phyloP scores from a whole-genome alignment of 2,329 filamentous ascomycete genomes.

The Neobulgaria alba region DNA sequence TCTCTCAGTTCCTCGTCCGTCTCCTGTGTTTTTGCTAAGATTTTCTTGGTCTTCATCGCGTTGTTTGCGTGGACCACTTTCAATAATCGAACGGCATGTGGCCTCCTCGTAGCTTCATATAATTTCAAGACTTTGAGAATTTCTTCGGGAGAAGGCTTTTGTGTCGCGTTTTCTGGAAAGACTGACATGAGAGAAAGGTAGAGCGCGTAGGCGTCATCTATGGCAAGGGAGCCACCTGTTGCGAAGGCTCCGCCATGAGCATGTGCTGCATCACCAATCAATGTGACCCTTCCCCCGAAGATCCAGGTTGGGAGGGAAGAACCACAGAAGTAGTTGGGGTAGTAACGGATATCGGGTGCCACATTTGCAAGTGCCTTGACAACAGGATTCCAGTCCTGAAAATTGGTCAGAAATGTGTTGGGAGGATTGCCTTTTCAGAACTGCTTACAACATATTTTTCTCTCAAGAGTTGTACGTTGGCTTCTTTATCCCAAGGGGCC shows the following conservation, averaged over 20 bases:
- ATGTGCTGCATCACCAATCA: constrained; percentile 33
- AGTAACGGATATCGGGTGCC: constrained; percentile 27
- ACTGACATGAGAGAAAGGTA: constrained; percentile 15
- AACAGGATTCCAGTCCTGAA: constrained; percentile 30
- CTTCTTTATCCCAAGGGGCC: constrained; percentile 26
- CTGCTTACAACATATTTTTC: constrained; percentile 24
- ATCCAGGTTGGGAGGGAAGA: constrained; percentile 26
- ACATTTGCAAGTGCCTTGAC: constrained; percentile 28
- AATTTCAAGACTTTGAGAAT: constrained; percentile 22
- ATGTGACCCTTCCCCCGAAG: constrained; percentile 25
- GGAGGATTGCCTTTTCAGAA: background rate
- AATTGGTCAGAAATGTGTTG: background rate
- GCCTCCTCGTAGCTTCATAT: constrained; percentile 29
- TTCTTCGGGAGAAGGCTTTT: constrained; percentile 10
- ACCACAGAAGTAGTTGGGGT: constrained; percentile 29
- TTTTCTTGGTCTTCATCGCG: constrained; percentile 9
- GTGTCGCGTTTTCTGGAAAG: constrained; percentile 9
- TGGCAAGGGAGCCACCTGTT: constrained; percentile 32
- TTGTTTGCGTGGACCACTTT: constrained; percentile 8
- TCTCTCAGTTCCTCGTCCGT: constrained; percentile 24
- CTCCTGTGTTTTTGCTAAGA: constrained; percentile 12
- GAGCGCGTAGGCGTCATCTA: constrained; percentile 33
- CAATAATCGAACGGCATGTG: constrained; percentile 27
- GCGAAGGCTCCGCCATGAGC: constrained; percentile 32
- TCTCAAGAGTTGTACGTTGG: constrained; percentile 22